Evolutionary conservation across 1,284 basidiomycete genomes (phyloP), one percentile per base, ranked within the genome.

Genomic region (Ganoderma lucidum): DNA sequence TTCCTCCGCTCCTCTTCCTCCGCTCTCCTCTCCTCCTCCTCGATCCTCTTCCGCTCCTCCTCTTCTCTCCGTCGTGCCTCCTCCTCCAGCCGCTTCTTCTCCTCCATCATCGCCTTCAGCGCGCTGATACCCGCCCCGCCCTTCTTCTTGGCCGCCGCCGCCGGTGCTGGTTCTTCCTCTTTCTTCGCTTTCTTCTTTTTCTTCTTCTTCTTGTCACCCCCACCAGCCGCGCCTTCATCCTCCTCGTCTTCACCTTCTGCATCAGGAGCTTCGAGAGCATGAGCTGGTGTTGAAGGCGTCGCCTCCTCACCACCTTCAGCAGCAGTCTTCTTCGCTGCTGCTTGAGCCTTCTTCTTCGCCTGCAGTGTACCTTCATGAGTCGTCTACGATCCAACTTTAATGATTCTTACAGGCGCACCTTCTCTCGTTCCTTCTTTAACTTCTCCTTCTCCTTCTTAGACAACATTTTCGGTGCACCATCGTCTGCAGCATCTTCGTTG

Each of bases 341-440:
- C 93, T 80, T 96, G 95, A 12, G 93, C 95, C 80, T 97, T 97
- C 85, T 97, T 98, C 87, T 96, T 97, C 0, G 94, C 96, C 95
- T 96, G 78, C 4, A 68, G 8, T 4, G 30, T 64, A 67, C 61
- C 12, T 17, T 12, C 37, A 23, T 61, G 23, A 61, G 12, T 5
- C n/a, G 9, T 28, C 37, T 28, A 14, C 28, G 2, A 41, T 28
- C n/a, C 23, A 10, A 28, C n/a, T 15, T 0, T n/a, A 41, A 15
- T 15, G 10, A 61, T 17, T 17, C 12, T 28, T 12, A 15, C n/a
- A 17, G 42, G 72, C 79, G 44, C 63, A 91, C 95, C 91, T 97
- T 97, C 83, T 97, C 96, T 69, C 90, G 89, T 82, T 97, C 96
- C 81, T 97, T 97, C 88, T 97, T 97, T 70, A 96, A 83, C 78